Percentiles rank a stretch among this genome's conserved stretches.
phyloP scores from a whole-genome alignment of 2,329 filamentous ascomycete species.

The Pseudocercospora cruenta region DNA sequence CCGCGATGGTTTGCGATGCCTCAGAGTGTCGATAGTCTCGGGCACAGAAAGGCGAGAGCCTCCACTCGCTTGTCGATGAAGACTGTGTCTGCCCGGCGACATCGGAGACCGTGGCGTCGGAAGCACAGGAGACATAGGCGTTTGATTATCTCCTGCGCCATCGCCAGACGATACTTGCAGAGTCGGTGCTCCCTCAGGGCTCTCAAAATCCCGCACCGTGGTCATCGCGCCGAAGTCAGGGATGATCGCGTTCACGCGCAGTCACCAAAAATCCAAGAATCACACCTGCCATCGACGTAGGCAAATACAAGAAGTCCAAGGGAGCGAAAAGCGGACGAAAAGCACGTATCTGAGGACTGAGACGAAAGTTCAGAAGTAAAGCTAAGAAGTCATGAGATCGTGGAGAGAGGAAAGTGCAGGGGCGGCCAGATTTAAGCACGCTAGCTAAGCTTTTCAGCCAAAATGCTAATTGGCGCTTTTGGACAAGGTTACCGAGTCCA shows the following conservation, averaged over 20 bases:
- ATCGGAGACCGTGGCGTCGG: slow-evolving; percentile 6
- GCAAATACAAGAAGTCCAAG: neutral
- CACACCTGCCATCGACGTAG: neutral
- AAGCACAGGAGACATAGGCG: neutral
- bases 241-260: neutral
- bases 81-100: neutral
- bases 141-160: neutral
- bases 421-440: neutral
- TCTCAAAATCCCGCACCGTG: slow-evolving; percentile 20
- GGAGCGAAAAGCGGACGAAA: neutral
- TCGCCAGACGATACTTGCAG: slow-evolving; percentile 8
- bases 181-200: slow-evolving; percentile 8
- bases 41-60: slow-evolving; percentile 19
- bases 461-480: neutral
- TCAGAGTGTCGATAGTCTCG: slow-evolving; percentile 14
- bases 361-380: neutral
- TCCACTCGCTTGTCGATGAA: slow-evolving; percentile 16
- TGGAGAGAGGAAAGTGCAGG: neutral
- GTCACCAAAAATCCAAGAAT: neutral
- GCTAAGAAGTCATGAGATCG: slow-evolving; percentile 1
- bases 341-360: neutral
- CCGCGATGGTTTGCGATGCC: slow-evolving; percentile 32
- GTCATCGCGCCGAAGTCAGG: slow-evolving; percentile 1
- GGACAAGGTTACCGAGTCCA: neutral
- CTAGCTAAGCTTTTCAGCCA: slow-evolving; percentile 2